Conservation (phyloP, 176 grass and related monocot species). For the Musa itinerans region DNA sequence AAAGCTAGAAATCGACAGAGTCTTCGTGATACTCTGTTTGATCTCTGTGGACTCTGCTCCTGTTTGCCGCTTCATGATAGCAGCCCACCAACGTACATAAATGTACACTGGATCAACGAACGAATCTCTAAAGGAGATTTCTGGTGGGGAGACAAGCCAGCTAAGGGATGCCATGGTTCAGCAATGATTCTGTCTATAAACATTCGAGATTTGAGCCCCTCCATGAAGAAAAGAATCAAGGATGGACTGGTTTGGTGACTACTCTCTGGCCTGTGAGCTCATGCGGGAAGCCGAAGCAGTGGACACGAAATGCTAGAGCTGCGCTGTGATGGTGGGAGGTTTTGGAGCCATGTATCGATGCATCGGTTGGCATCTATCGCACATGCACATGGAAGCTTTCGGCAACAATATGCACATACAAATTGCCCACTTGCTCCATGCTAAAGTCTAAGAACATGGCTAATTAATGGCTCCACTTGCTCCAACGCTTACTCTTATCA, state of each 20-base stretch:
- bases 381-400: background rate
- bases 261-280: background rate
- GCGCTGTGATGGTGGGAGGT: background rate
- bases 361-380: background rate
- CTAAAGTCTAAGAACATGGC: background rate
- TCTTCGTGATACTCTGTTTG: too few species aligned
- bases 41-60: too few species aligned
- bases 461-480: background rate
- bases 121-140: background rate
- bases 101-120: background rate
- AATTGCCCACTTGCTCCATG: background rate
- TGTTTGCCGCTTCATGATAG: background rate
- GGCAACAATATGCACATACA: background rate
- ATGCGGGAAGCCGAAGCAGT: background rate
- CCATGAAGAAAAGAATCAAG: background rate
- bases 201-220: background rate
- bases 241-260: background rate
- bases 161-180: background rate
- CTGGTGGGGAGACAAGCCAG: conserved; percentile 4
- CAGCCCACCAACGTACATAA: background rate
- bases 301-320: background rate
- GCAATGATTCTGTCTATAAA: background rate
- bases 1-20: too few species aligned
- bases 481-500: too few species aligned
- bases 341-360: background rate